phyloP scores from a whole-genome alignment of 768 basidiomycete genomes.

The Xanthoconium stramineum region DNA sequence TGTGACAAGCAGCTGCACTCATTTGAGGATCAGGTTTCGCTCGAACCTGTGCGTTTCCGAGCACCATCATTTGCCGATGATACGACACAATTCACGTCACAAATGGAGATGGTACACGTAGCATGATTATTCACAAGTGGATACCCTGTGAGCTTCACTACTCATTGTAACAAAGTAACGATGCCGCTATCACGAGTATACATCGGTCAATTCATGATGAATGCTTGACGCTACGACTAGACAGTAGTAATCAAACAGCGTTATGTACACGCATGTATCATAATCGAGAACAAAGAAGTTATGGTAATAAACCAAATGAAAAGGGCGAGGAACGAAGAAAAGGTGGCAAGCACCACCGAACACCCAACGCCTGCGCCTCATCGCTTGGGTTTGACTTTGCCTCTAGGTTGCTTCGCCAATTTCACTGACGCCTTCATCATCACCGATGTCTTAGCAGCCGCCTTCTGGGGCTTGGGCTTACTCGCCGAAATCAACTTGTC shows the following conservation, averaged over 20 bases:
- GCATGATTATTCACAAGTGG: background rate
- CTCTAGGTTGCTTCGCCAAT: conserved; percentile 11
- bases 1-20: conserved; percentile 5
- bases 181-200: too few relatives aligned
- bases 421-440: background rate
- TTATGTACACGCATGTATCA: too few relatives aligned
- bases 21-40: background rate
- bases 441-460: background rate
- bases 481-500: conserved; percentile 61
- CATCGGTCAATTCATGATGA: too few relatives aligned
- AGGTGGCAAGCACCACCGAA: background rate
- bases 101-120: background rate
- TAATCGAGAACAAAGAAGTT: too few relatives aligned
- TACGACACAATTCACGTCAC: background rate
- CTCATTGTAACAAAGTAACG: too few relatives aligned
- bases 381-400: conserved; percentile 19
- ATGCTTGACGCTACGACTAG: too few relatives aligned
- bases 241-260: too few relatives aligned
- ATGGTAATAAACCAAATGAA: too few relatives aligned
- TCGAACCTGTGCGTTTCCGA: conserved; percentile 6
- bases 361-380: background rate
- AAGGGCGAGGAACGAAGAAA: too few relatives aligned
- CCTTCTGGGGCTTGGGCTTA: conserved; percentile 32
- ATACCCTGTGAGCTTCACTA: too few relatives aligned
- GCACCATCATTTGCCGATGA: background rate